Evolutionary conservation across 2,329 filamentous ascomycete species (phyloP).

Genomic region (Verticillium zaregamsianum): DNA sequence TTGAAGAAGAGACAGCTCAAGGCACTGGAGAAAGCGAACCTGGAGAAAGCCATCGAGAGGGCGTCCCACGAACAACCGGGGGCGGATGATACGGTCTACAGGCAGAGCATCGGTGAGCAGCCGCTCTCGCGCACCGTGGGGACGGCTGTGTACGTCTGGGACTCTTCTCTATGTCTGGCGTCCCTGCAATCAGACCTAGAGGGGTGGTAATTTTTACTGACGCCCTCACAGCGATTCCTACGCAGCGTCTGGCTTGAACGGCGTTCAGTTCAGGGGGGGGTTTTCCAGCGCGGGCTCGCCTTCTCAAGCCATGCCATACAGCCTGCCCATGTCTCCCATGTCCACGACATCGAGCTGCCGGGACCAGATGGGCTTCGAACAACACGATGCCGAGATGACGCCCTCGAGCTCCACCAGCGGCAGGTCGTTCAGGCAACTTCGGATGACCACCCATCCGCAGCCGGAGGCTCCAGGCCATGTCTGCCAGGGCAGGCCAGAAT

Average conservation of each 20-base stretch:
- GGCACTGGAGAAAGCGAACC: constrained; percentile 24
- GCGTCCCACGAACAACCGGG: too few species aligned
- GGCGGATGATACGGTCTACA: too few species aligned
- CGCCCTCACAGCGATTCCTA: too few species aligned
- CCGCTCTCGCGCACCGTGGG: too few species aligned
- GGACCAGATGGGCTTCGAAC: background rate
- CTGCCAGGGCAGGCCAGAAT: background rate
- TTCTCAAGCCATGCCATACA: background rate
- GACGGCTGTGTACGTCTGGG: too few species aligned
- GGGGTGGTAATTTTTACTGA: too few species aligned
- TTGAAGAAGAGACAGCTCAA: constrained; percentile 28
- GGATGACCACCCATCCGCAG: background rate
- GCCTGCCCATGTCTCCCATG: background rate
- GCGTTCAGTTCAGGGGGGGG: too few species aligned
- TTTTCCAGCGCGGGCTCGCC: too few species aligned
- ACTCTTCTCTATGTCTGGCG: too few species aligned
- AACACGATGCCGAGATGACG: background rate
- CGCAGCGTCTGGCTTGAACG: too few species aligned
- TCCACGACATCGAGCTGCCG: background rate
- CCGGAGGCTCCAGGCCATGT: background rate
- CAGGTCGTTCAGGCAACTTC: background rate
- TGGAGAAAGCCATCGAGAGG: background rate
- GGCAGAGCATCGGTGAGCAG: too few species aligned
- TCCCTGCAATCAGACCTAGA: too few species aligned
- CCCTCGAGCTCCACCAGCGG: background rate